Evolutionary conservation across 257 asterid species (phyloP).

Genomic region (Plantago major): DNA sequence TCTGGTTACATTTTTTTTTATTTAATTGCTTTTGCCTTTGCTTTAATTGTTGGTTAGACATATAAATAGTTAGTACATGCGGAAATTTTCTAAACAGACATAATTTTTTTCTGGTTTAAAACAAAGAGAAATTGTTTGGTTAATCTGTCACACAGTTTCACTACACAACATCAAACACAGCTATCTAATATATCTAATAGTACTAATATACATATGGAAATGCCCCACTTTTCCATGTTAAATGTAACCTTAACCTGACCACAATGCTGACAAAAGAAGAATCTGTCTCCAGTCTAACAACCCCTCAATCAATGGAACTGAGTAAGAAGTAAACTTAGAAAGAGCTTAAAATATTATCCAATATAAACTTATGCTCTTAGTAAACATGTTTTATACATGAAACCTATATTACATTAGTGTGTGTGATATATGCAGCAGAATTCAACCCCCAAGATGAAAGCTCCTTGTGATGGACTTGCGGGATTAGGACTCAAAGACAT

Average conservation of each 20-base stretch:
- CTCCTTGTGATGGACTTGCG: conserved; percentile 12
- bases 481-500: conserved; percentile 29
- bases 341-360: conserved; percentile 16
- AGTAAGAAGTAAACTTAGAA: conserved; percentile 11
- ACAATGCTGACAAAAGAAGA: conserved; percentile 11
- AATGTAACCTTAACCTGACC: conserved; percentile 15
- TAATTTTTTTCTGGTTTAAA: background rate
- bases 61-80: conserved; percentile 4
- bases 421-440: conserved; percentile 13
- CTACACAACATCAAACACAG: conserved; percentile 20
- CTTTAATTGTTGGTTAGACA: background rate
- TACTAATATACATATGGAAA: conserved; percentile 12
- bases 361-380: conserved; percentile 11
- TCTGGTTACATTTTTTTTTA: background rate
- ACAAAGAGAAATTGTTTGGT: conserved; percentile 4
- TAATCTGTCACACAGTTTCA: conserved; percentile 6
- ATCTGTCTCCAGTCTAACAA: conserved; percentile 11
- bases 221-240: conserved; percentile 22
- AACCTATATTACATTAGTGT: conserved; percentile 18
- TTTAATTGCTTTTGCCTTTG: background rate
- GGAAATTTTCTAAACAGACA: background rate
- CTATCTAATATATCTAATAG: conserved; percentile 14
- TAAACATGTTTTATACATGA: conserved; percentile 20
- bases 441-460: conserved; percentile 18
- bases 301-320: conserved; percentile 16